Conservation (phyloP, 1,284 basidiomycete genomes). For the Sporisorium sorghi region DNA sequence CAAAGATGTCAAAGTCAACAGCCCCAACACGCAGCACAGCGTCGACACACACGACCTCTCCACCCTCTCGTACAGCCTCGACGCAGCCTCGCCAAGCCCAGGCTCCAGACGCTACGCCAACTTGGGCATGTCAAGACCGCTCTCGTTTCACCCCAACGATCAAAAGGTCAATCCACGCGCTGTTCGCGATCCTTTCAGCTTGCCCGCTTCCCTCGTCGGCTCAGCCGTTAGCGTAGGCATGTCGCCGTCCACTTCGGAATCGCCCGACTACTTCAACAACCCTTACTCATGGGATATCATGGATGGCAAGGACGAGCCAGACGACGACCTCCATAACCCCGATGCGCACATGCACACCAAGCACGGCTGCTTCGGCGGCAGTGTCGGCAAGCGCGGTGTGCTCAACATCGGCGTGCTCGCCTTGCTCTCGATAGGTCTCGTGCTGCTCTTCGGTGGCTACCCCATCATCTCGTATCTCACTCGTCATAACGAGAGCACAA, state of each 20-base stretch:
- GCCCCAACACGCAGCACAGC: constrained; percentile 9
- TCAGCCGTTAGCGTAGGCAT: constrained; percentile 20
- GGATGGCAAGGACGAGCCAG: constrained; percentile 51
- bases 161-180: constrained; percentile 46
- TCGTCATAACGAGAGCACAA: constrained; percentile 29
- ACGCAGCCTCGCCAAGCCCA: constrained; percentile 7
- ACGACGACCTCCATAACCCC: constrained; percentile 58
- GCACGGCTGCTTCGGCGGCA: constrained; percentile 24
- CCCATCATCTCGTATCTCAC: constrained; percentile 74
- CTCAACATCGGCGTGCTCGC: constrained; percentile 74
- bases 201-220: constrained; percentile 36
- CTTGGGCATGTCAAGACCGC: constrained; percentile 38
- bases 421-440: constrained; percentile 70
- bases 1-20: constrained; percentile 2
- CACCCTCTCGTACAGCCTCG: constrained; percentile 31
- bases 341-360: constrained; percentile 5
- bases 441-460: constrained; percentile 81
- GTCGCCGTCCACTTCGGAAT: constrained; percentile 13
- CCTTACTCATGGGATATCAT: constrained; percentile 60
- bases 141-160: constrained; percentile 35
- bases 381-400: constrained; percentile 39
- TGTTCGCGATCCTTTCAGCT: constrained; percentile 33
- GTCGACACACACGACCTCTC: constrained; percentile 21
- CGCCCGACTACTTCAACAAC: constrained; percentile 33
- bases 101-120: constrained; percentile 22